Evolutionary conservation across 495 filamentous ascomycete genomes (phyloP).

Genomic region (Cryomyces minteri): DNA sequence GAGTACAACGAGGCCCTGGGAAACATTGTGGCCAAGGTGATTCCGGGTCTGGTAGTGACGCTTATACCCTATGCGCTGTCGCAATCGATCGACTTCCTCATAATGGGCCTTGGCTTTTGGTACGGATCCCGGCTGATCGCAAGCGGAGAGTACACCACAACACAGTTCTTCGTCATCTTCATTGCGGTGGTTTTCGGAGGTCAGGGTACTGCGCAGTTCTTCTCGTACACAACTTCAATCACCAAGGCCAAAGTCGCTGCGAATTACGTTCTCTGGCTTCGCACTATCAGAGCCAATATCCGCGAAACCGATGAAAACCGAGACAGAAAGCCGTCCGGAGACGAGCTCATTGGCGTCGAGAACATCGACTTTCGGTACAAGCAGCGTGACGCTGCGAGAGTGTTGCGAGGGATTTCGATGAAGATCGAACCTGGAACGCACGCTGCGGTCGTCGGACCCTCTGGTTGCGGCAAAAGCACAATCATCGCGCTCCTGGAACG

Average conservation of each 20-base stretch:
- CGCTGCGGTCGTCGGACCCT: constrained; percentile 50
- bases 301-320: constrained; percentile 19
- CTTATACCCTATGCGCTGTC: constrained; percentile 15
- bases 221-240: constrained; percentile 23
- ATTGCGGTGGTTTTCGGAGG: constrained; percentile 39
- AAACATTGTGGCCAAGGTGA: constrained; percentile 1
- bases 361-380: constrained; percentile 22
- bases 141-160: constrained; percentile 23
- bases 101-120: constrained; percentile 39
- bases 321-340: constrained; percentile 12
- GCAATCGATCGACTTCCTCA: constrained; percentile 21
- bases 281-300: constrained; percentile 18
- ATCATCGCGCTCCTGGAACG: constrained; percentile 19
- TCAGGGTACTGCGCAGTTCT: constrained; percentile 34
- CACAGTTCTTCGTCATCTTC: constrained; percentile 39
- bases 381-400: constrained; percentile 3
- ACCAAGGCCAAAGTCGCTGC: background rate
- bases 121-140: constrained; percentile 37
- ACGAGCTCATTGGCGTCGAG: constrained; percentile 35
- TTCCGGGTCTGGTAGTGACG: background rate
- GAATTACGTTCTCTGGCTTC: constrained; percentile 29
- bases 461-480: constrained; percentile 57
- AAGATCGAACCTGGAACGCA: constrained; percentile 46
- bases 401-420: constrained; percentile 20
- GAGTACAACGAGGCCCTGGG: constrained; percentile 4